Base-by-base conservation (phyloP, 768 basidiomycete species). In the Floccularia luteovirens region DNA sequence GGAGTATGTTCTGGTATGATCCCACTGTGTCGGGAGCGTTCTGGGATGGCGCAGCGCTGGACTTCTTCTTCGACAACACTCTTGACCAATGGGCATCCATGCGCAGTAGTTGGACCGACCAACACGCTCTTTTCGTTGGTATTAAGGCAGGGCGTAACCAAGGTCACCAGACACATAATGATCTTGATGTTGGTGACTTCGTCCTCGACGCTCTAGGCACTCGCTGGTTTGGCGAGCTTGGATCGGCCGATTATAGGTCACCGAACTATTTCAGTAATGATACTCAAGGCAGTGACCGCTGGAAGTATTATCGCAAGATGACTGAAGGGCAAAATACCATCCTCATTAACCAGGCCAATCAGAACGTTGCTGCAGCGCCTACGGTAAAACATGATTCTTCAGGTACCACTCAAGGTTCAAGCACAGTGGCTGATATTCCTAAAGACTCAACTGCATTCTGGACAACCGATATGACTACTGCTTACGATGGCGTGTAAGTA, bases 251-350 rank as follows among this genome's bases (percentile, higher is more conserved):
- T 57, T 99, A 99, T 58, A 45, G 42, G 25, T 67, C 90, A 2
- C 54, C 61, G 1, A 69, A 71, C 25, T 98, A 98, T 67, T 99
- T 99, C 69, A 65, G 58, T 22, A 76, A 58, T 42, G 90, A 89
- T 48, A 55, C 59, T 0, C 90, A 94, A 58, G 62, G 68, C 43
- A 72, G 79, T 34, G 57, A 64, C 17, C 74, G 94, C 40, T 98
- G 92, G 93, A 52, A 75, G 46, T 98, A 96, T 66, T 99, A 96
- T 71, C 76, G 93, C 56, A 98, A 93, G 72, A 79, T 82, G 64
- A 96, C 94, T 3, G 90, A 94, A 62, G 96, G 96, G 2, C 96
- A 99, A 67, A 99, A 98, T 68, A 92, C 91, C 4, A 70, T 99
- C 46, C 53, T 93, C 39, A 71, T 97, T 48, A 73, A 73, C 49